phyloP scores from a whole-genome alignment of 2,329 filamentous ascomycete genomes.

The Fusarium sp. region DNA sequence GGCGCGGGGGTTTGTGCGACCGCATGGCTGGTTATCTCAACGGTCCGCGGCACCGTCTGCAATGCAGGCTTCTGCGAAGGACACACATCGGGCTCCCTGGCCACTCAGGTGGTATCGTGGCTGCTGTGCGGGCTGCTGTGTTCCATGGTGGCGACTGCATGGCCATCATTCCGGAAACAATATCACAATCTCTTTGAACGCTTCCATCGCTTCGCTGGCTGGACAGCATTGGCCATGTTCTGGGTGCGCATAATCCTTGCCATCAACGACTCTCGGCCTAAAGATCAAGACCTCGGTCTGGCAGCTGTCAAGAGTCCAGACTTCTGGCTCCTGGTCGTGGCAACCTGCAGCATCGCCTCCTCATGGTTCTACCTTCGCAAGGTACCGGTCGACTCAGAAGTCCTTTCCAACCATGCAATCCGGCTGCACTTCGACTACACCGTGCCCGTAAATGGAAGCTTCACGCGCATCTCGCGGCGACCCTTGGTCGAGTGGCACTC shows the following conservation, averaged over 20 bases:
- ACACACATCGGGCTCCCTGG: constrained; percentile 50
- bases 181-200: constrained; percentile 75
- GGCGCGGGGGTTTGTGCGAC: constrained; percentile 59
- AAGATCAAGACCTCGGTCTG: constrained; percentile 46
- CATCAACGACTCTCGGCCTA: constrained; percentile 54
- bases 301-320: constrained; percentile 52
- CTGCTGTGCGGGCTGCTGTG: constrained; percentile 65
- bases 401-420: constrained; percentile 75
- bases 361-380: constrained; percentile 77
- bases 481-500: constrained; percentile 77
- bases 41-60: constrained; percentile 50
- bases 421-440: constrained; percentile 73
- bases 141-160: constrained; percentile 67
- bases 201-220: constrained; percentile 76
- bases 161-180: constrained; percentile 67
- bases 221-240: constrained; percentile 70
- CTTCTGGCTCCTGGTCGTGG: constrained; percentile 72
- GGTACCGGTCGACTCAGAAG: constrained; percentile 69
- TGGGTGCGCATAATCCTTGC: constrained; percentile 68
- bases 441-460: constrained; percentile 58
- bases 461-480: constrained; percentile 64
- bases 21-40: constrained; percentile 58
- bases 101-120: constrained; percentile 60
- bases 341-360: constrained; percentile 70
- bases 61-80: constrained; percentile 43